Evolutionary conservation across 2,329 filamentous ascomycete species (phyloP).

Genomic region (Clarireedia hainanense): DNA sequence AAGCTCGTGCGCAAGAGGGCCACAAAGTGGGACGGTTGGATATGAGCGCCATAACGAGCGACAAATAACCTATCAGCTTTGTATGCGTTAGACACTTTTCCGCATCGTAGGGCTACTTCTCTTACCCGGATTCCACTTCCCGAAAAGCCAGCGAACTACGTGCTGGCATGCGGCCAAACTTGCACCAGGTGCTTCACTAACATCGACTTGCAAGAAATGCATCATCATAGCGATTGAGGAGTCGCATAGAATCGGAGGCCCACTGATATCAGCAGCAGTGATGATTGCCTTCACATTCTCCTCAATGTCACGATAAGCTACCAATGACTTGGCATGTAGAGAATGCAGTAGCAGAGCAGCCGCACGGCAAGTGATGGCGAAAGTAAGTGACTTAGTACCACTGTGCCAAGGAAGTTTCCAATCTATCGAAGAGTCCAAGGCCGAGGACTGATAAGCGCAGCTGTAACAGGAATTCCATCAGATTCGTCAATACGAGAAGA

Average conservation of each 20-base stretch:
- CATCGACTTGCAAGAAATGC: conserved; percentile 57
- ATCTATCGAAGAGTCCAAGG: conserved; percentile 34
- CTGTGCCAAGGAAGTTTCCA: conserved; percentile 76
- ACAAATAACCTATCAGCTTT: conserved; percentile 60
- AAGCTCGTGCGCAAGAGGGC: conserved; percentile 64
- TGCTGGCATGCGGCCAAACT: conserved; percentile 61
- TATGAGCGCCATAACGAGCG: conserved; percentile 55
- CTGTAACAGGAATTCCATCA: conserved; percentile 28
- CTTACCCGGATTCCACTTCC: conserved; percentile 75
- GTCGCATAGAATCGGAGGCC: conserved; percentile 72
- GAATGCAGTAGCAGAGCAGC: conserved; percentile 62
- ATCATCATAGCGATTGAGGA: conserved; percentile 68
- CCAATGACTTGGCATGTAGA: conserved; percentile 57
- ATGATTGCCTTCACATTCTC: conserved; percentile 67
- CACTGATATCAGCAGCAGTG: conserved; percentile 70
- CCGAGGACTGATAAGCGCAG: conserved; percentile 37
- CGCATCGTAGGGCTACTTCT: conserved; percentile 10
- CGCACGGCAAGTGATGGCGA: conserved; percentile 63
- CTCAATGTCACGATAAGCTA: conserved; percentile 59
- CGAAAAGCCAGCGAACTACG: conserved; percentile 73
- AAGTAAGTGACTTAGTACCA: conserved; percentile 61
- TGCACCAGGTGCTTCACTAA: conserved; percentile 59
- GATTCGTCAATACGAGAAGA: background rate
- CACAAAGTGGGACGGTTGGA: conserved; percentile 57
- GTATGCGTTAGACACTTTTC: conserved; percentile 5